A percentile compares a stretch with the other conserved stretches of the same genome.
Conservation (phyloP, 1,284 basidiomycete genomes). For the Marasmius fiardii region DNA sequence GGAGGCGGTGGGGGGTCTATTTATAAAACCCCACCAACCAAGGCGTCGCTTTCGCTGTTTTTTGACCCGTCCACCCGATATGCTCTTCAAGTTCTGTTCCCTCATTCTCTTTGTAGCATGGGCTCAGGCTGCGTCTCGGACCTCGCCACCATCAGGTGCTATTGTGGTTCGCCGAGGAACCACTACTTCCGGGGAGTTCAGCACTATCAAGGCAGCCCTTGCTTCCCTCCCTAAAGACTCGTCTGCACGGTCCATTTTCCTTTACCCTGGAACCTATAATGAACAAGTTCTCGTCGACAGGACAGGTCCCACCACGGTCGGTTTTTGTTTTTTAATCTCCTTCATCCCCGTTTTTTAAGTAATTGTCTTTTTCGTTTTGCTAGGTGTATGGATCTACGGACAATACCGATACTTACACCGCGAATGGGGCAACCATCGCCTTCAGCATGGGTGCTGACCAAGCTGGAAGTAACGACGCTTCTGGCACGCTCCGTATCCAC, state of each 20-base stretch:
- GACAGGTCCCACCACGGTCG: too few species aligned
- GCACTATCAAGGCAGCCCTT: slow-evolving; percentile 38
- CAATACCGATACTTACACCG: slow-evolving; percentile 31
- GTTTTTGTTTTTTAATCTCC: too few species aligned
- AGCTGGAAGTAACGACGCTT: slow-evolving; percentile 51
- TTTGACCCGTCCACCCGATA: too few species aligned
- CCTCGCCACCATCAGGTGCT: slow-evolving; percentile 41
- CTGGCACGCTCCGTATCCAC: slow-evolving; percentile 52
- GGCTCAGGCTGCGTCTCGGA: slow-evolving; percentile 33
- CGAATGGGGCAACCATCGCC: slow-evolving; percentile 42
- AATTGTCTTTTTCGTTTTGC: too few species aligned
- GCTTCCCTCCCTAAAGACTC: slow-evolving; percentile 41
- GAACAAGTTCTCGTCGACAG: too few species aligned
- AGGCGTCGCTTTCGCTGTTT: too few species aligned
- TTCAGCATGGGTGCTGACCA: slow-evolving; percentile 1
- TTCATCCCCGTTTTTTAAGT: too few species aligned
- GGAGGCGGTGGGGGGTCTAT: too few species aligned
- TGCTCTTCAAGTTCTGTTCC: not conserved
- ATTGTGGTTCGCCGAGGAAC: slow-evolving; percentile 40
- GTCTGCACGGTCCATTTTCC: slow-evolving; percentile 44
- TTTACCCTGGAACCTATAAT: slow-evolving; percentile 51
- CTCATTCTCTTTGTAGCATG: slow-evolving; percentile 14
- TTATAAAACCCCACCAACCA: too few species aligned
- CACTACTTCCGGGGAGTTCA: slow-evolving; percentile 40
- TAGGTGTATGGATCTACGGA: slow-evolving; percentile 48